Percentiles rank a stretch among this genome's conserved stretches.
Conservation (phyloP, 108 stramenopile genomes). For the Nitzschia sp. region DNA sequence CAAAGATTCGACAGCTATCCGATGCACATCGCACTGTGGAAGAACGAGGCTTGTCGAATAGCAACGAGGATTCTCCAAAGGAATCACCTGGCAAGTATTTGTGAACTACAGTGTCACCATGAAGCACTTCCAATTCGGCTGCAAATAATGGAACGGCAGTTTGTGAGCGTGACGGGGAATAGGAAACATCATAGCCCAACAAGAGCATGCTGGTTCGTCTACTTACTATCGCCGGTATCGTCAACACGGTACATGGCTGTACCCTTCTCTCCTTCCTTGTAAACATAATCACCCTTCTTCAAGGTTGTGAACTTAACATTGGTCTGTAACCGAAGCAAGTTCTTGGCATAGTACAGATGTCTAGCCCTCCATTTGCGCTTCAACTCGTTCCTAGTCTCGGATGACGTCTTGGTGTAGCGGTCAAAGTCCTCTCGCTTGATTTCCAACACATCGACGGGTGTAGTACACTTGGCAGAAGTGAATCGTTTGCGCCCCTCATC, state of each 20-base stretch:
- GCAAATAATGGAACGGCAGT: background rate
- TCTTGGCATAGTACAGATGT: constrained; percentile 57
- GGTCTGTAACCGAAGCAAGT: constrained; percentile 60
- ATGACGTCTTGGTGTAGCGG: constrained; percentile 41
- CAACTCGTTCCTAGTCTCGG: constrained; percentile 49
- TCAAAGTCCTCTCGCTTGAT: constrained; percentile 69
- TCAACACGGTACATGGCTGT: constrained; percentile 69
- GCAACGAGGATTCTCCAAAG: constrained; percentile 70
- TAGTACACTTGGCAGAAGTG: constrained; percentile 65
- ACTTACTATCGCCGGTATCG: constrained; percentile 50
- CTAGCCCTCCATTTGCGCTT: constrained; percentile 59
- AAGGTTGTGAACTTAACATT: constrained; percentile 46
- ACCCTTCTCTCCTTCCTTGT: constrained; percentile 65
- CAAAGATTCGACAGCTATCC: constrained; percentile 54
- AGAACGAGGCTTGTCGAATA: constrained; percentile 57
- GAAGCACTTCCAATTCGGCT: constrained; percentile 50
- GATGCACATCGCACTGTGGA: constrained; percentile 66
- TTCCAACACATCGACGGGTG: constrained; percentile 75
- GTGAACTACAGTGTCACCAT: constrained; percentile 47
- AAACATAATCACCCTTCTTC: constrained; percentile 64
- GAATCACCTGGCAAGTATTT: constrained; percentile 56
- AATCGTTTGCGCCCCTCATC: constrained; percentile 50
- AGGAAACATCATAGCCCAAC: background rate
- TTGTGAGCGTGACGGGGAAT: background rate
- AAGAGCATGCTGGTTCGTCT: background rate